phyloP scores from a whole-genome alignment of 805 yeast genomes.

The Blastobotrys americana region DNA sequence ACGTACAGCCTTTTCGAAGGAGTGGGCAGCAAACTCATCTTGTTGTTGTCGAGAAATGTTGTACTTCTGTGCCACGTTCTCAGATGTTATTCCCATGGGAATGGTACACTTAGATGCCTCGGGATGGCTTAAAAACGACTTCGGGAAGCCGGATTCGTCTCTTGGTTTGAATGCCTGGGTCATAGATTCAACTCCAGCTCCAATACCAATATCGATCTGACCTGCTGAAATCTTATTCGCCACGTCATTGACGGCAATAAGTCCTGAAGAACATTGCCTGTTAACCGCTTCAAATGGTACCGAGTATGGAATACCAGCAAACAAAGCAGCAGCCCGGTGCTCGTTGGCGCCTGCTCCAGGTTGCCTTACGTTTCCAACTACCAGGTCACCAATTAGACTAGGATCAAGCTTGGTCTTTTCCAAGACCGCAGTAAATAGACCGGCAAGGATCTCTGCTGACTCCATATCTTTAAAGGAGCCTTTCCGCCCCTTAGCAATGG shows the following conservation, averaged over 20 bases:
- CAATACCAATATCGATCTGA: slow-evolving; percentile 86
- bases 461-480: slow-evolving; percentile 80
- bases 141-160: slow-evolving; percentile 57
- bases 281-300: slow-evolving; percentile 78
- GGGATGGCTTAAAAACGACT: slow-evolving; percentile 37
- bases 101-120: slow-evolving; percentile 67
- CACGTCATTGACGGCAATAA: slow-evolving; percentile 82
- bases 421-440: slow-evolving; percentile 57
- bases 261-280: slow-evolving; percentile 92
- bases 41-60: slow-evolving; percentile 61
- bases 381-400: slow-evolving; percentile 69
- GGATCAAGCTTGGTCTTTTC: slow-evolving; percentile 45
- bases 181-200: slow-evolving; percentile 93
- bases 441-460: slow-evolving; percentile 68
- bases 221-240: slow-evolving; percentile 84
- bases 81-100: slow-evolving; percentile 96
- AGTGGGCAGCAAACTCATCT: slow-evolving; percentile 82
- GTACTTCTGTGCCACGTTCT: slow-evolving; percentile 72
- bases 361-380: slow-evolving; percentile 86
- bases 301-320: slow-evolving; percentile 81
- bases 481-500: slow-evolving; percentile 78
- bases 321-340: slow-evolving; percentile 85
- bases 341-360: slow-evolving; percentile 93
- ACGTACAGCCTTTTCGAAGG: slow-evolving; percentile 74
- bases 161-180: slow-evolving; percentile 79